phyloP scores from a whole-genome alignment of 2,329 filamentous ascomycete species.

The Fusarium ramigenum region DNA sequence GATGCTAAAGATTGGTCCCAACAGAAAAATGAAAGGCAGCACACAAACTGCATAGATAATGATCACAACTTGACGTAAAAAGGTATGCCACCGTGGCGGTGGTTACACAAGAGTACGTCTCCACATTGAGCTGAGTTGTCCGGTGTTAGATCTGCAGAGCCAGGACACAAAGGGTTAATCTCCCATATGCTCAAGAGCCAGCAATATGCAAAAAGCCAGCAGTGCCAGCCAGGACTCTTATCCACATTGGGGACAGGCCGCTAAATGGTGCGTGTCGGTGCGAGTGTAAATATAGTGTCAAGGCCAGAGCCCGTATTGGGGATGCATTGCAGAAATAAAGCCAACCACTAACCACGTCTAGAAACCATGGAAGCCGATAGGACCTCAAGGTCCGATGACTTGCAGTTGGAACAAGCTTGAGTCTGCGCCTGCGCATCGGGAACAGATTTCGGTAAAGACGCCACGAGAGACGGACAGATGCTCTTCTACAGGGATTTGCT shows the following conservation, averaged over 20 bases:
- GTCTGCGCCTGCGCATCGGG: slow-evolving; percentile 9
- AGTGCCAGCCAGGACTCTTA: background rate
- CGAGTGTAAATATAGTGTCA: slow-evolving; percentile 33
- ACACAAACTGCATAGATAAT: slow-evolving; percentile 4
- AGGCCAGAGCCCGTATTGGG: slow-evolving; percentile 16
- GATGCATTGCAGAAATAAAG: slow-evolving; percentile 11
- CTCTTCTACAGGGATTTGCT: slow-evolving; percentile 15
- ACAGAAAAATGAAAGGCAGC: background rate
- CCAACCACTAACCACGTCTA: background rate
- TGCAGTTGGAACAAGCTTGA: slow-evolving; percentile 5
- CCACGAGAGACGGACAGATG: slow-evolving; percentile 20
- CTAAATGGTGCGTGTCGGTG: slow-evolving; percentile 16
- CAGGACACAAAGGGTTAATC: background rate
- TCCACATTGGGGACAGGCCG: background rate
- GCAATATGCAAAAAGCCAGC: slow-evolving; percentile 7
- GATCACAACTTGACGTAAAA: slow-evolving; percentile 2
- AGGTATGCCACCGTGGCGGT: background rate
- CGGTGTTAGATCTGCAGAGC: background rate
- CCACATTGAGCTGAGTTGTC: slow-evolving; percentile 3
- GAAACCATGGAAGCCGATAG: slow-evolving; percentile 19
- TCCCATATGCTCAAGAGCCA: background rate
- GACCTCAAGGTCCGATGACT: slow-evolving; percentile 2
- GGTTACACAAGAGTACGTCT: slow-evolving; percentile 8
- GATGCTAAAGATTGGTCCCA: background rate
- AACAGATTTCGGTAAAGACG: slow-evolving; percentile 5